phyloP scores from a whole-genome alignment of 2,329 filamentous ascomycete species.

The Fusarium sp. region DNA sequence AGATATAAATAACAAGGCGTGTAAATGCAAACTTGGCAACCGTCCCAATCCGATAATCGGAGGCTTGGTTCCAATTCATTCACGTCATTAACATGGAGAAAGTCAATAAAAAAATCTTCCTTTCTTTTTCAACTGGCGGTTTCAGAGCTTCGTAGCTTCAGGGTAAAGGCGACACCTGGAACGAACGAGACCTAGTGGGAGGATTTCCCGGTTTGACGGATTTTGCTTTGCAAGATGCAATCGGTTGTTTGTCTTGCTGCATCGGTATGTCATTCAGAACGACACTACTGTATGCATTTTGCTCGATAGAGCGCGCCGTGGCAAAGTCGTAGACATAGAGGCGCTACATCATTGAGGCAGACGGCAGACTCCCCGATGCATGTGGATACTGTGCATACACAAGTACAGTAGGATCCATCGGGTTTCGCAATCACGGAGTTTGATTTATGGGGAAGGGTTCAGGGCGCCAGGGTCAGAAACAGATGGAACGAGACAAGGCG shows the following conservation, averaged over 20 bases:
- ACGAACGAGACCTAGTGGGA: constrained; percentile 2
- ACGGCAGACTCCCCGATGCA: constrained; percentile 5
- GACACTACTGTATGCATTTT: constrained; percentile 8
- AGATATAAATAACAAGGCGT: neutral
- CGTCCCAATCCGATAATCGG: neutral
- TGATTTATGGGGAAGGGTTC: constrained; percentile 1
- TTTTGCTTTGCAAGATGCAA: constrained; percentile 17
- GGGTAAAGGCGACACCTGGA: constrained; percentile 3
- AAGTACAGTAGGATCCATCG: constrained; percentile 9
- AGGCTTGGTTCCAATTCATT: neutral
- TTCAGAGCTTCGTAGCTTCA: constrained; percentile 26
- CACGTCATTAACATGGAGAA: constrained; percentile 1
- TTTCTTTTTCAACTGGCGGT: constrained; percentile 4
- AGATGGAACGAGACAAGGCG: constrained; percentile 15
- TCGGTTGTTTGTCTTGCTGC: constrained; percentile 29
- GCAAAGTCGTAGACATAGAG: constrained; percentile 2
- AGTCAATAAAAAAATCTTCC: neutral
- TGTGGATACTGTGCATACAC: neutral
- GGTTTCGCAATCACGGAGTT: neutral
- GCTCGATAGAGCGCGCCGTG: constrained; percentile 18
- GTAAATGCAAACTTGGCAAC: neutral
- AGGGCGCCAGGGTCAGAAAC: constrained; percentile 22
- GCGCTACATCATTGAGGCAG: constrained; percentile 15
- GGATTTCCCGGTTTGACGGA: constrained; percentile 30
- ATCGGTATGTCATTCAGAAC: constrained; percentile 24